A percentile compares a stretch with the other conserved stretches of the same genome.
phyloP scores from a whole-genome alignment of 352 stramenopile genomes.

The Pythium aquatile region DNA sequence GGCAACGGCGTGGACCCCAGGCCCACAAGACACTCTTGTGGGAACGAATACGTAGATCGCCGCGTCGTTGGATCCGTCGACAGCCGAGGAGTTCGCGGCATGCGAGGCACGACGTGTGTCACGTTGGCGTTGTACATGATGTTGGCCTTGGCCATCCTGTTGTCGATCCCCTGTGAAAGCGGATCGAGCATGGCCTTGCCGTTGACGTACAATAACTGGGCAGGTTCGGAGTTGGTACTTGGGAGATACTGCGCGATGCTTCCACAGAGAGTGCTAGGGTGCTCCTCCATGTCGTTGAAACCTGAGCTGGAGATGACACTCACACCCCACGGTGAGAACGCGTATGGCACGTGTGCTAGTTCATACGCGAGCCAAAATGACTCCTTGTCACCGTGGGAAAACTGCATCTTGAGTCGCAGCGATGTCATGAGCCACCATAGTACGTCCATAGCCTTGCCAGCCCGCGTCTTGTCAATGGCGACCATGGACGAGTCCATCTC shows the following conservation, averaged over 20 bases:
- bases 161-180: conserved; percentile 29
- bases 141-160: conserved; percentile 17
- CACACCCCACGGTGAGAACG: conserved; percentile 67
- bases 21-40: too few species aligned
- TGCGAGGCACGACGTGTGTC: conserved; percentile 33
- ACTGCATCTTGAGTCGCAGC: conserved; percentile 47
- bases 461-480: conserved; percentile 41
- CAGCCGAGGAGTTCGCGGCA: background rate
- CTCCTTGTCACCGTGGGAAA: conserved; percentile 54
- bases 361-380: conserved; percentile 68
- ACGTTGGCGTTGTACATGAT: conserved; percentile 48
- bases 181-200: conserved; percentile 53
- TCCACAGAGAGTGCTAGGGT: conserved; percentile 62
- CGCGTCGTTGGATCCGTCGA: background rate
- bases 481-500: conserved; percentile 64
- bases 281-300: conserved; percentile 40
- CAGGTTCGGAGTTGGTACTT: conserved; percentile 7
- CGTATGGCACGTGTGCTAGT: conserved; percentile 50
- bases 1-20: too few species aligned
- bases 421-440: conserved; percentile 55
- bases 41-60: background rate
- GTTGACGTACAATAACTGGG: conserved; percentile 53
- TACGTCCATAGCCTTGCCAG: conserved; percentile 36
- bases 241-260: conserved; percentile 66
- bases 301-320: conserved; percentile 37